Conservation (phyloP, 129 eudicot genomes). For the Chrysanthemum seticuspe region DNA sequence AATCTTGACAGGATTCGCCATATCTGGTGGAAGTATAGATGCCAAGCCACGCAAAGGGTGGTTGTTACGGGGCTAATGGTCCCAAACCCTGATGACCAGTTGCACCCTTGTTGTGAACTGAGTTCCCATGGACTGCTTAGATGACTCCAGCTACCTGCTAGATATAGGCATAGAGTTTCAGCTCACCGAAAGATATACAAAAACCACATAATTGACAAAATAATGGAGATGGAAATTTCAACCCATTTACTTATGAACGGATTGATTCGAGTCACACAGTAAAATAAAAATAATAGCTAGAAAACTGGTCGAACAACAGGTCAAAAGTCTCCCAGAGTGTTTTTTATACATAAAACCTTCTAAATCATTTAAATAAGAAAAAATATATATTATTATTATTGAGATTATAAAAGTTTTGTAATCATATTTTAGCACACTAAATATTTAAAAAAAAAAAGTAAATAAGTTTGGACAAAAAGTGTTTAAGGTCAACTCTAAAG, state of each 20-base stretch:
- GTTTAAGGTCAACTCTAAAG: neutral
- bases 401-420: neutral
- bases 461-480: neutral
- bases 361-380: neutral
- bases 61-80: constrained; percentile 63
- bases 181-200: neutral
- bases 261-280: neutral
- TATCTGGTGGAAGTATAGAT: constrained; percentile 64
- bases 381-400: neutral
- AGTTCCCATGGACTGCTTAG: constrained; percentile 74
- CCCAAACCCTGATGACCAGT: constrained; percentile 61
- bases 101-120: constrained; percentile 54
- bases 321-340: constrained; percentile 13
- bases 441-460: neutral
- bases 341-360: constrained; percentile 1
- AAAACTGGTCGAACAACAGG: neutral
- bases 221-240: neutral
- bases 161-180: constrained; percentile 5
- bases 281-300: neutral
- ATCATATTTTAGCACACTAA: constrained; percentile 2
- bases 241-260: neutral
- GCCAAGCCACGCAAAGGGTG: constrained; percentile 63
- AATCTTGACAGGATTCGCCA: constrained; percentile 62
- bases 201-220: constrained; percentile 2
- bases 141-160: constrained; percentile 73